Evolutionary conservation across 2,329 filamentous ascomycete species (phyloP), one percentile per base, ranked within the genome.

Genomic region (Exophiala viscosa): DNA sequence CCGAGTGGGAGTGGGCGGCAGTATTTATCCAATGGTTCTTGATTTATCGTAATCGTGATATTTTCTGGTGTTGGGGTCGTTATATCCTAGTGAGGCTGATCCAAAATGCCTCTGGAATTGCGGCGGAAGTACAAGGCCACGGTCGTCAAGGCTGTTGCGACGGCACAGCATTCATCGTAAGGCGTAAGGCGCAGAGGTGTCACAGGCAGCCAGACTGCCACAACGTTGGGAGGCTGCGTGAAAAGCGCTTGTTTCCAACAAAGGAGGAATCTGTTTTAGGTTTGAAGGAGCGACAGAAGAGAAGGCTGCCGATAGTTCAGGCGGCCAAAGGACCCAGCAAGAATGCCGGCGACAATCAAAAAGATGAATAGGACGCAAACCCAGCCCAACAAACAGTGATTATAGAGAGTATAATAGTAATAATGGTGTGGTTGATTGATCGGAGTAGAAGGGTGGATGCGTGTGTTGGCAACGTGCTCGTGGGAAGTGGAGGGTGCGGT

Each of bases 221-320:
- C 23, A 42, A 41, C 10, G 31, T 45, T 34, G 50, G 39, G 45
- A 48, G 33, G 50, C 44, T 53, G 44, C 43, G 47, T 43, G 44
- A 33, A 57, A 17, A 40, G 50, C 50, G 50, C 47, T 54, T 23
- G 28, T 13, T 36, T 36, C 34, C 14, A 46, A 51, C 43, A 48
- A 57, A 57, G 50, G 54, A 57, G 54, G 46, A 57, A 39, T 43
- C n/a, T 48, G 20, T 31, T 40, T 40, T 45, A 50, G 39, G 46
- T 48, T 45, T 40, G 50, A 54, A 50, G 50, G 47, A 57, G 47
- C 32, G 54, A 57, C 54, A 50, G 50, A 44, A 57, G 34, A 28
- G 32, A 41, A 48, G 39, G 38, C 33, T 31, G 43, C 17, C 18
- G 48, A 36, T 32, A 48, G 35, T 11, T 20, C 20, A 34, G 17